Evolutionary conservation across 352 stramenopile species (phyloP), one percentile per base, ranked within the genome.

Genomic region (Pythium phragmitis): DNA sequence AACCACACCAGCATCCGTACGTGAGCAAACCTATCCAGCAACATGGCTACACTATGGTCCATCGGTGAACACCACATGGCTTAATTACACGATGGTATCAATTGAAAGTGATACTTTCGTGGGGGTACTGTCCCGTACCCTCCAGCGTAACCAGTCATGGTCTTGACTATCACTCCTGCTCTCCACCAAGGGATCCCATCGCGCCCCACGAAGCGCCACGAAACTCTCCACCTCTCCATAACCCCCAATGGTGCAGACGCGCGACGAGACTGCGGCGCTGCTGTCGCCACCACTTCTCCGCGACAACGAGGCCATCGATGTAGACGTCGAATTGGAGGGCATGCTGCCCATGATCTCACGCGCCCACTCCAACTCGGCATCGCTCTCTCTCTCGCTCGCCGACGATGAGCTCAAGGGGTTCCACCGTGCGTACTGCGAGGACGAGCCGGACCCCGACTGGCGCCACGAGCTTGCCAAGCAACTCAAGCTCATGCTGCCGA

Each of bases 401-500:
- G 52, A 73, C 34, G 72, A 75, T 46, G 71, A 80, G 55, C 64
- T 80, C n/a, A 80, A 79, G 59, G 26, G 74, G 11, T 62, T 72
- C 28, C 65, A 76, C 47, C 70, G 76, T 59, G 72, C 47, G 47
- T 65, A 56, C 37, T 17, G 79, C 47, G 70, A 85, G 11, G 64
- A 69, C 9, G 77, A 85, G n/a, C 67, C 67, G 13, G 66, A 79
- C 7, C 75, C 74, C n/a, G 63, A 7, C 26, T 26, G 4, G 45
- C 16, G 69, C 76, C 11, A 77, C 78, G 46, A 79, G 26, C 73
- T 87, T 48, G 60, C 67, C 36, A 77, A 73, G 57, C 74, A 76
- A 26, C 67, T 85, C 63, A 54, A 42, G 17, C 70, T 87, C 63
- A 65, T n/a, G 64, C 93, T 0, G 80, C 79, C 75, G 1, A 75